A percentile compares a stretch with the other conserved stretches of the same genome.
These are phyloP conservation scores for Halophytophthora batemanensis DNA, from an alignment of 352 stramenopile species.

Conservation along the genomic window DNA sequence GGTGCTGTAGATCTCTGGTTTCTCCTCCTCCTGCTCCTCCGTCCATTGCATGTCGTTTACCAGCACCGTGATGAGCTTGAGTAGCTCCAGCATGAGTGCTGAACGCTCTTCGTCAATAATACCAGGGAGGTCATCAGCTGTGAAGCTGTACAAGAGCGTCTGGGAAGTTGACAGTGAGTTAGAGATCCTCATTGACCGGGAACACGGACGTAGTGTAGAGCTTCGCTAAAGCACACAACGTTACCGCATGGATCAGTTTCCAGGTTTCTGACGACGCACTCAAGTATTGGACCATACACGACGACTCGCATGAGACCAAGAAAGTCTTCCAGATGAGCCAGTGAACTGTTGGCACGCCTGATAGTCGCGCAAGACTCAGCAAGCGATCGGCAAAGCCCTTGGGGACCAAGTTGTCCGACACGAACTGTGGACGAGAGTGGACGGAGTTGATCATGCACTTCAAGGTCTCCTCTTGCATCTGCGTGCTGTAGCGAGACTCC, in stretches of 20 bases:
- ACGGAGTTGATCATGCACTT: conserved; percentile 74
- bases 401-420: conserved; percentile 26
- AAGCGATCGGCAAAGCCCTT: conserved; percentile 24
- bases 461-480: conserved; percentile 45
- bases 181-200: neutral
- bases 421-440: conserved; percentile 56
- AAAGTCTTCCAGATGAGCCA: conserved; percentile 59
- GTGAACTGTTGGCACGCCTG: conserved; percentile 33
- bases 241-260: conserved; percentile 43
- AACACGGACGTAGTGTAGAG: neutral
- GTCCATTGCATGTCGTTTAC: conserved; percentile 54
- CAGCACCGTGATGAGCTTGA: conserved; percentile 58
- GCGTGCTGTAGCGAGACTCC: conserved; percentile 8
- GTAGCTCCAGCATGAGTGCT: conserved; percentile 43
- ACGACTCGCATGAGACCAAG: conserved; percentile 47
- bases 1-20: conserved; percentile 23
- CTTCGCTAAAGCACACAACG: no score
- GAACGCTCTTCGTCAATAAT: conserved; percentile 18
- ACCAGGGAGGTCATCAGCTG: conserved; percentile 9
- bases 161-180: conserved; percentile 6
- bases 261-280: conserved; percentile 31
- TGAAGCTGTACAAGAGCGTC: conserved; percentile 46
- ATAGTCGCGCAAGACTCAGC: conserved; percentile 23
- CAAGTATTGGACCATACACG: conserved; percentile 25
- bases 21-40: conserved; percentile 23